Base-by-base conservation (phyloP, 129 eudicot species). In the Artemisia annua region DNA sequence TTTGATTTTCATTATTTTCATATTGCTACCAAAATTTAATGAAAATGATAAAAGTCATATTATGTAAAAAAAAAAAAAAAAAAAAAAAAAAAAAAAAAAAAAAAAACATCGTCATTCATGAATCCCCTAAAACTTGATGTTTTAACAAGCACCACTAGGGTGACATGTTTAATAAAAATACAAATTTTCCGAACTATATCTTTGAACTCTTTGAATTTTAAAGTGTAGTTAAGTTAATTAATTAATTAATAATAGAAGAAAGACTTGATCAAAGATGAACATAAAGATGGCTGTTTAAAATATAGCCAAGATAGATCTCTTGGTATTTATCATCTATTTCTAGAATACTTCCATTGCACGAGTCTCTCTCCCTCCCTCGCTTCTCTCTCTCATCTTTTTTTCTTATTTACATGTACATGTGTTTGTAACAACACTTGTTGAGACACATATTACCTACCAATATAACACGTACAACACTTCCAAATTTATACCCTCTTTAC, bases 361-460 rank as follows among this genome's bases (percentile, higher is more conserved):
- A 75, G 59, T 76, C 78, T 28, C 0, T 5, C 32, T 28, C 32
- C 32, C 32, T 28, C 26, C 26, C 43, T 59, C n/a, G 20, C 7
- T 35, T 48, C 51, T 67, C 51, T 75, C 66, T 52, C 39, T 63
- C 55, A 7, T 15, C 16, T 11, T 11, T 8, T 2, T 67, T 14
- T 5, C 20, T 24, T 69, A 70, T 58, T 24, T 69, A 70, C 51
- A 70, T 26, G 11, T 19, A 22, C 32, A 11, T 71, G 12, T 68
- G 8, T 77, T 57, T 57, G 67, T 43, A 54, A 70, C 71, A 71
- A 64, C 82, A 78, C 82, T 78, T 78, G 82, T 78, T 71, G 24
- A 63, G 17, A 9, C 30, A 48, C 32, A 48, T 39, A 39, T 12
- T 3, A 48, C 17, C 17, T 52, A 61, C 50, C 56, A 44, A 9